These are phyloP conservation scores for Sideroxylon spinosum DNA, from an alignment of 179 eudicot genomes.

Conservation along the genomic window DNA sequence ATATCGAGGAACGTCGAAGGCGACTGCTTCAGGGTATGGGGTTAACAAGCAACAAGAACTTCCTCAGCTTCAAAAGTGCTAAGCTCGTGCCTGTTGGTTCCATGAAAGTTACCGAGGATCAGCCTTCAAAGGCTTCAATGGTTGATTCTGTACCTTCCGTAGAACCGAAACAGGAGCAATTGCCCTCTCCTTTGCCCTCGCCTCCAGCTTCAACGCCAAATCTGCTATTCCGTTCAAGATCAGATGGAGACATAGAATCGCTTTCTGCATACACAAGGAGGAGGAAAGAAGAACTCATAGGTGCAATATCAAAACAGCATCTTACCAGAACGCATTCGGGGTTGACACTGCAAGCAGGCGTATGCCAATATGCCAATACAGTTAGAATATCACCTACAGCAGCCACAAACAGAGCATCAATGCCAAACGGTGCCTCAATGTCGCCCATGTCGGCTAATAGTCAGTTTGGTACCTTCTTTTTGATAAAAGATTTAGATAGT, in stretches of 20 bases:
- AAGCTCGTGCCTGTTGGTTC: constrained; percentile 34
- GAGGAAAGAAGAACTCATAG: constrained; percentile 61
- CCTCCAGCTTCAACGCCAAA: constrained; percentile 25
- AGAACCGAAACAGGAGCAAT: constrained; percentile 7
- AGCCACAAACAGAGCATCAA: constrained; percentile 1
- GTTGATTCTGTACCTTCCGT: background rate
- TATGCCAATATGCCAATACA: constrained; percentile 18
- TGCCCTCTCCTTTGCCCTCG: background rate
- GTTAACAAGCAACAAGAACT: constrained; percentile 52
- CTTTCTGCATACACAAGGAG: constrained; percentile 42
- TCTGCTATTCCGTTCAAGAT: constrained; percentile 62
- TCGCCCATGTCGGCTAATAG: constrained; percentile 12
- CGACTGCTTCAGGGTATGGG: constrained; percentile 82
- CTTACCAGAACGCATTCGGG: constrained; percentile 61
- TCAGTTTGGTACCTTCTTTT: constrained; percentile 53
- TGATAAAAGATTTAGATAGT: constrained; percentile 83
- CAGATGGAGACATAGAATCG: constrained; percentile 65
- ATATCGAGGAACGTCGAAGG: constrained; percentile 61
- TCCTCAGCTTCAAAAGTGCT: constrained; percentile 34
- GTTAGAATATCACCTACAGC: constrained; percentile 17
- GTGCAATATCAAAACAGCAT: constrained; percentile 60
- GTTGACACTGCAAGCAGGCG: constrained; percentile 16
- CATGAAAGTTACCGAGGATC: constrained; percentile 19
- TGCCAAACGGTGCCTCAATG: constrained; percentile 3
- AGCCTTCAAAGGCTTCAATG: background rate